Base-by-base conservation (phyloP, 1,139 yeast species). In the Tardiomyces digboiensis region DNA sequence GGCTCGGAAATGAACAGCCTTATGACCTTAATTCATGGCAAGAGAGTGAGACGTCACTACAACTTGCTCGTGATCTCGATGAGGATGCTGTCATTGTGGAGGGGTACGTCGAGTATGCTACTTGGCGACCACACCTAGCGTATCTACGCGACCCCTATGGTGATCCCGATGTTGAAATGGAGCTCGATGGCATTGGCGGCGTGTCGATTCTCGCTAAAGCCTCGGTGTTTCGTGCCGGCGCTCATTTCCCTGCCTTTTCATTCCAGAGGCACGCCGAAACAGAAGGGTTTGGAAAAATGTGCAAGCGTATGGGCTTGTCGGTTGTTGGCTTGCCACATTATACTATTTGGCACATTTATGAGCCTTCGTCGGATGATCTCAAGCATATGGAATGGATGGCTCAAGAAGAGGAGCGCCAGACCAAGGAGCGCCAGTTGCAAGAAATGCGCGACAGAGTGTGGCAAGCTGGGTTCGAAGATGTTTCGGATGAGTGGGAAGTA, bases 371-470 rank as follows among this genome's bases (percentile, higher is more conserved):
- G 2, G 95, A 84, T 57, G 95, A 85, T 67, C 70, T 84, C 65
- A 82, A 85, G 65, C 95, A 87, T 60, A 87, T 87, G 95, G 95
- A 84, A 61, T 86, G 95, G 95, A 84, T 87, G 95, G 95, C 94
- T 1, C 77, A 84, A 56, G 95, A 87, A 62, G 95, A 87, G 62
- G 79, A 78, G 46, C 76, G 93, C 52, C 79, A 76, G 56, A 70
- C 75, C 51, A 82, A 78, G 60, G 87, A 83, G 57, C 78, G 76
- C 42, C 75, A 77, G 59, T 70, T 80, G 48, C 75, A 75, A 57
- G 80, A 79, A 59, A 77, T 81, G 46, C 84, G 84, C 62, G 82
- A 82, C 53, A 78, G 78, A 57, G 78, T 80, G 22, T 86, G 91
- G 86, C 76, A 72, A 50, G 72, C 76, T 50, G 95, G 89, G 2